Evolutionary conservation across 169 alveolate genomes (phyloP), one percentile per base, ranked within the genome.

Genomic region (Cryptosporidium ryanae): DNA sequence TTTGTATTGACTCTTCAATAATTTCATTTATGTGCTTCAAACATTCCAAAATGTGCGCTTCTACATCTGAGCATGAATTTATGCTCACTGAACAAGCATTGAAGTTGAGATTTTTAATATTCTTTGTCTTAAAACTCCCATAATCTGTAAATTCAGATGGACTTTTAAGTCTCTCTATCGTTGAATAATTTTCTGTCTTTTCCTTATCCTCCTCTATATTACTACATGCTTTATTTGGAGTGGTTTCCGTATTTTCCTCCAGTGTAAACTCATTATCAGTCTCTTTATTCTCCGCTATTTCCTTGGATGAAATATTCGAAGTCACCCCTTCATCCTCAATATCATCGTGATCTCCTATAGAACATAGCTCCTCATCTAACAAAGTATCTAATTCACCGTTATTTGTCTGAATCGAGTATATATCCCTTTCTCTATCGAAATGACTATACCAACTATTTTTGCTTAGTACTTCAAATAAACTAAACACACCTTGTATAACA

Each of bases 401-500:
- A 18, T 25, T 61, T 61, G 32, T 21, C 23, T 23, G 66, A 32
- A 32, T 21, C 7, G 66, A 61, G 13, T 52, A 52, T 52, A 52
- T 21, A 1, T 32, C 52, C 27, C 38, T 8, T 32, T 68, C 54
- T 23, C 49, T 52, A 17, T 68, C 83, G 52, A 68, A 68, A 23
- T 50, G 52, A 18, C 52, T 61, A 49, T 68, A 68, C 83, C 83
- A 68, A n/a, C 55, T 29, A 1, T 54, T 68, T 27, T 34, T 55
- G 4, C 83, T 68, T 27, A 68, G 27, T 27, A n/a, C 6, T 32
- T 68, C 83, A 52, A 68, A 55, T 2, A 52, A 21, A 29, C 13
- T 21, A 68, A 68, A 68, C 17, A 55, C 66, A 68, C 34, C 54
- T 68, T 68, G 66, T 52, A 55, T 68, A 21, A 68, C 43, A 52